Base-by-base conservation (phyloP, 2,329 filamentous ascomycete species). In the Daldinia sp. region DNA sequence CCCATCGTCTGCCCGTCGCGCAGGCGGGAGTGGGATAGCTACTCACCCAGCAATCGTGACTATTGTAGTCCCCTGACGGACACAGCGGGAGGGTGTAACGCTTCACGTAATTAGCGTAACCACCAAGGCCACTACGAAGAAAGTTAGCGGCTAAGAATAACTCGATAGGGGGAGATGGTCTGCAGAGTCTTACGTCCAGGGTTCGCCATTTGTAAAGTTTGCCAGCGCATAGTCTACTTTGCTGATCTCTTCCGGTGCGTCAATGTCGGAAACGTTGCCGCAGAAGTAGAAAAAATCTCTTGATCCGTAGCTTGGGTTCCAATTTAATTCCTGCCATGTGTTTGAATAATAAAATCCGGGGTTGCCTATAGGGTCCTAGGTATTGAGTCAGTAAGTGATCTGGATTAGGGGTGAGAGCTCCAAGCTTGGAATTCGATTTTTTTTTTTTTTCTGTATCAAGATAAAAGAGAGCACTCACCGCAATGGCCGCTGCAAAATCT, bases 301-400 rank as follows among this genome's bases (percentile, higher is more conserved):
- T 1, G 75, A 75, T 37, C 76, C 77, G 58, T 80, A 78, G 0
- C 63, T 74, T 0, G 68, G 58, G 47, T 73, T 71, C 83, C 83
- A 85, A 58, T 80, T 82, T 8, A 85, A 72, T 67, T 85, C 83
- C 73, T 85, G 83, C 83, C 83, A 85, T 3, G 83, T 85, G 21
- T 74, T 76, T 0, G 79, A 82, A 0, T 80, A 79, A 66, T 85
- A 85, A 61, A 78, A 77, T 57, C 82, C 70, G 0, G 71, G 71
- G 19, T 72, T 72, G 23, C 71, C 71, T 47, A 73, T 73, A 3
- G 71, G 71, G 27, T 72, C 69, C 77, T n/a, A 79, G 78, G 0
- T 77, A 79, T n/a, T 79, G 78, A 10, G 81, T 64, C 3, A 82
- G 81, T 35, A 79, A 80, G n/a, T 23, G 9, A 8, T 27, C 21